Percentiles rank a stretch among this genome's conserved stretches.
Evolutionary conservation across 2,329 filamentous ascomycete genomes (phyloP).

Genomic region (Mollisiaceae sp.): DNA sequence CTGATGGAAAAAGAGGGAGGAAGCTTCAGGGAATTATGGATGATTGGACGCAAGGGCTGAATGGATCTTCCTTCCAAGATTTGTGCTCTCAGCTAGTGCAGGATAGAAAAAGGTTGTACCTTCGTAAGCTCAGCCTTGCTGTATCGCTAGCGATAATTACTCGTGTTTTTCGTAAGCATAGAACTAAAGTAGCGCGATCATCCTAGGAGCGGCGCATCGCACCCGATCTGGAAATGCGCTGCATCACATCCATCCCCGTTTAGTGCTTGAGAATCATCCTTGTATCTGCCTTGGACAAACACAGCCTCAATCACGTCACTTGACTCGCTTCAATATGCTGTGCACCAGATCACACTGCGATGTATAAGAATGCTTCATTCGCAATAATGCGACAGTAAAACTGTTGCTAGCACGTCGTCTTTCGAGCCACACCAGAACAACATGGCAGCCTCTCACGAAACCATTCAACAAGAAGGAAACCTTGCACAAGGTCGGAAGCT

Average conservation of each 20-base stretch:
- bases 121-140: neutral
- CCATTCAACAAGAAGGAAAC: neutral
- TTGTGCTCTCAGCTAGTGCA: neutral
- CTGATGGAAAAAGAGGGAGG: slow-evolving; percentile 17
- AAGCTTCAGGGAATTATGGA: slow-evolving; percentile 20
- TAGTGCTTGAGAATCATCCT: too few species aligned
- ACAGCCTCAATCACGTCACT: neutral
- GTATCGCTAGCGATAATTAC: neutral
- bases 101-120: neutral
- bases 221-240: too few species aligned
- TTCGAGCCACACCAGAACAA: too few species aligned
- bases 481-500: slow-evolving; percentile 12
- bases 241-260: too few species aligned
- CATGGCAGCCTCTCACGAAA: neutral
- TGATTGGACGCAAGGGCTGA: slow-evolving; percentile 7
- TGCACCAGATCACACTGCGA: neutral
- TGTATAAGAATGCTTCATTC: neutral
- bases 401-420: too few species aligned
- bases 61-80: neutral
- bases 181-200: too few species aligned
- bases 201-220: too few species aligned
- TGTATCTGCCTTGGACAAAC: neutral
- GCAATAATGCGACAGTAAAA: neutral
- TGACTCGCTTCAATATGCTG: neutral
- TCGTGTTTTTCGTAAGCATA: too few species aligned